Conservation (phyloP, 768 basidiomycete genomes). For the Tulasnella sp. region DNA sequence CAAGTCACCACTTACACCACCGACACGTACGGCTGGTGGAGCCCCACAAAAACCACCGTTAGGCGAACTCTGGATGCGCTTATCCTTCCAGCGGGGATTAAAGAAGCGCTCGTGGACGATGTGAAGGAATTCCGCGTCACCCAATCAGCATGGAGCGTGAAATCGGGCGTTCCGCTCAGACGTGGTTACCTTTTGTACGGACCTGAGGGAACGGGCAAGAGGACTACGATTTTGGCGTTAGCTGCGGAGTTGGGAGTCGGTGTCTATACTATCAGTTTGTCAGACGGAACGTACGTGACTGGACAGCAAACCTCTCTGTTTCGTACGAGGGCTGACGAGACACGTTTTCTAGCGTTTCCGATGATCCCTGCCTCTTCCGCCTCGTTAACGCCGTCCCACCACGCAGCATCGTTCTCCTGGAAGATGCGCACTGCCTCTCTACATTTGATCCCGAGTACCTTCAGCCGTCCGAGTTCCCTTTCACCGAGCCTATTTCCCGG, state of each 20-base stretch:
- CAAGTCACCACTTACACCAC: conserved; percentile 32
- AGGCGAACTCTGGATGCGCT: conserved; percentile 47
- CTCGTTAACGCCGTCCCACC: conserved; percentile 44
- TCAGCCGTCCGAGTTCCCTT: conserved; percentile 37
- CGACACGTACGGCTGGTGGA: not conserved
- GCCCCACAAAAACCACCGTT: conserved; percentile 38
- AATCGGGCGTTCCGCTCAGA: conserved; percentile 50
- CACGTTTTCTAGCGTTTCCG: conserved; percentile 33
- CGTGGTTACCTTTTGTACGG: conserved; percentile 53
- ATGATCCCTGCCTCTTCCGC: conserved; percentile 43
- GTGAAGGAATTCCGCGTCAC: conserved; percentile 45
- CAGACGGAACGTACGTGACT: conserved; percentile 38
- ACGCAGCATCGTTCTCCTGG: conserved; percentile 47
- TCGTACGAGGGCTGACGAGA: too few species aligned
- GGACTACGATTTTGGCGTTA: conserved; percentile 46
- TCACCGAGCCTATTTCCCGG: conserved; percentile 37
- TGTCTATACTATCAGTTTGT: conserved; percentile 40
- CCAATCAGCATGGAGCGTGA: conserved; percentile 48
- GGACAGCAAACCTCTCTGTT: too few species aligned
- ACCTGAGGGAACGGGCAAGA: conserved; percentile 56
- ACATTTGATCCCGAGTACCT: too few species aligned
- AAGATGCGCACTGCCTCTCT: conserved; percentile 47
- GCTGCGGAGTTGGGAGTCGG: conserved; percentile 26
- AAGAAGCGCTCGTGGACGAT: conserved; percentile 43
- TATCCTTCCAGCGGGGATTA: conserved; percentile 42